A percentile compares a stretch with the other conserved stretches of the same genome.
Evolutionary conservation across 2,329 filamentous ascomycete genomes (phyloP).

Genomic region (Fusarium longipes): DNA sequence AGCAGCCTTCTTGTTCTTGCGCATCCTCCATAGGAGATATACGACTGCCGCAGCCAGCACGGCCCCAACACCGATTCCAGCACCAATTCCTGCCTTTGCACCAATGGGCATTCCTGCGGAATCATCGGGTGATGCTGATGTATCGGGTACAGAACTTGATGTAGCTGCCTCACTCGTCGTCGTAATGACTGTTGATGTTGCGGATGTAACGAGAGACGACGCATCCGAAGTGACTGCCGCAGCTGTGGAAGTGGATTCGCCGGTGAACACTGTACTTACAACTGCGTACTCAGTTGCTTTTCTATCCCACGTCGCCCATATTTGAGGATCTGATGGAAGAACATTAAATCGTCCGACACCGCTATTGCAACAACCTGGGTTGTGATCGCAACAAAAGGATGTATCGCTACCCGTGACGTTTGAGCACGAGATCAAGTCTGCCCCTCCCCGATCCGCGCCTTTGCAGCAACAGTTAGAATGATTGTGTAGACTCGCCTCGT

Average conservation of each 20-base stretch:
- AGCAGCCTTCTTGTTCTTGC: slow-evolving; percentile 9
- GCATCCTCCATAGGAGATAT: slow-evolving; percentile 32
- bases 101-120: background rate
- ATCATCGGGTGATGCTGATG: background rate
- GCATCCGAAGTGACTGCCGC: background rate
- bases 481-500: background rate
- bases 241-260: slow-evolving; percentile 2
- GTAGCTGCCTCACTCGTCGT: background rate
- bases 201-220: background rate
- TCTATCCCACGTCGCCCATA: slow-evolving; percentile 38
- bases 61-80: slow-evolving; percentile 8
- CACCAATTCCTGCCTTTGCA: slow-evolving; percentile 29
- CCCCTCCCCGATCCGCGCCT: slow-evolving; percentile 40
- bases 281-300: slow-evolving; percentile 29
- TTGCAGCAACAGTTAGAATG: background rate
- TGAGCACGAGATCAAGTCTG: slow-evolving; percentile 43
- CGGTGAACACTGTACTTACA: slow-evolving; percentile 29
- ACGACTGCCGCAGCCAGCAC: background rate
- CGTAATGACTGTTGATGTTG: slow-evolving; percentile 1
- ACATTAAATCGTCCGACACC: slow-evolving; percentile 45
- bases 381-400: slow-evolving; percentile 46
- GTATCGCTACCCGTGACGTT: slow-evolving; percentile 42
- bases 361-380: slow-evolving; percentile 38
- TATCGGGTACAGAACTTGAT: background rate
- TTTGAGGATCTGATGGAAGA: slow-evolving; percentile 36